A percentile compares a stretch with the other conserved stretches of the same genome.
Conservation (phyloP, 129 eudicot species). For the Kitagawia praeruptora region DNA sequence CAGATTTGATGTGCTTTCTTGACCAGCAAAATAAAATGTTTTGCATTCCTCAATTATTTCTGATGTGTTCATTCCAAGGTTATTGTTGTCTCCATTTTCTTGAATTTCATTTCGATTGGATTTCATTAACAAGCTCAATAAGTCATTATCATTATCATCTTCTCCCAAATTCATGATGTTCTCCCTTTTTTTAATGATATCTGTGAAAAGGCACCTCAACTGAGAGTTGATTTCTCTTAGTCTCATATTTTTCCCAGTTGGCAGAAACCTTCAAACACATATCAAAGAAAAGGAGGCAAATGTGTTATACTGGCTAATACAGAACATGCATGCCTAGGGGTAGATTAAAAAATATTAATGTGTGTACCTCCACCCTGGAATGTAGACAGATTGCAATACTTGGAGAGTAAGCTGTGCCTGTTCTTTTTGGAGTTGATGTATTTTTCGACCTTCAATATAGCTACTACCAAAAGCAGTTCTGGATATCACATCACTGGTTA, state of each 20-base stretch:
- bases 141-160: constrained; percentile 24
- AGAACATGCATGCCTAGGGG: background rate
- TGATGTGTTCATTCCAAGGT: constrained; percentile 28
- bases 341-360: background rate
- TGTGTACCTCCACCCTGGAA: constrained; percentile 66
- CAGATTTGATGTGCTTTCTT: constrained; percentile 54
- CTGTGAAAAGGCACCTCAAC: constrained; percentile 24
- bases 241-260: constrained; percentile 60
- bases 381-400: constrained; percentile 44
- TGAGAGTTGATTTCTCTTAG: constrained; percentile 44
- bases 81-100: constrained; percentile 18
- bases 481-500: constrained; percentile 50
- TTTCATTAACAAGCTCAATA: constrained; percentile 35
- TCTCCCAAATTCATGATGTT: constrained; percentile 22
- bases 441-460: constrained; percentile 42
- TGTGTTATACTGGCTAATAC: background rate
- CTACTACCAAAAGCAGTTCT: constrained; percentile 65
- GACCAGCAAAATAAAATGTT: constrained; percentile 65
- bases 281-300: background rate
- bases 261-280: constrained; percentile 38
- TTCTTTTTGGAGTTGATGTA: constrained; percentile 54
- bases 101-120: constrained; percentile 30
- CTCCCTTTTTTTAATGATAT: constrained; percentile 31
- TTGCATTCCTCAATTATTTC: constrained; percentile 70
- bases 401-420: constrained; percentile 54